Evolutionary conservation across 75 land plant species (phyloP).

Genomic region (Cupressus sempervirens): DNA sequence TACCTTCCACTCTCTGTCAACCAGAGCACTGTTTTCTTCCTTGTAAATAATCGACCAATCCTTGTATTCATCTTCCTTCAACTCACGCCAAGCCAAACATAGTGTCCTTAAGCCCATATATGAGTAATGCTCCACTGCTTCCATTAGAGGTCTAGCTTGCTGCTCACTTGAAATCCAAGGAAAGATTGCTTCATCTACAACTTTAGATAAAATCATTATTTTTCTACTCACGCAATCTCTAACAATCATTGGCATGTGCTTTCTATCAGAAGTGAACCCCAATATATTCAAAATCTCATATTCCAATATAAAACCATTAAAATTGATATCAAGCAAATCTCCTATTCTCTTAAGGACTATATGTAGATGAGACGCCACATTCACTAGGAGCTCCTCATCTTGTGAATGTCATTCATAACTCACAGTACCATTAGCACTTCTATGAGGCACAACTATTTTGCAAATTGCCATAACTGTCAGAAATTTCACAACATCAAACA

Average conservation of each 20-base stretch:
- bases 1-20: constrained; percentile 98
- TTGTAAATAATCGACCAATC: constrained; percentile 91
- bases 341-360: constrained; percentile 67
- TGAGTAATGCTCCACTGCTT: constrained; percentile 87
- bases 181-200: constrained; percentile 93
- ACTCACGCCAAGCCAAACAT: constrained; percentile 87
- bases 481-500: constrained; percentile 67
- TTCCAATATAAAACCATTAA: constrained; percentile 47
- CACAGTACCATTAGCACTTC: constrained; percentile 68
- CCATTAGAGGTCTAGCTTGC: constrained; percentile 58
- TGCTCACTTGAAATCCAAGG: constrained; percentile 62
- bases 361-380: constrained; percentile 78
- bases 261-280: constrained; percentile 97
- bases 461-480: constrained; percentile 88
- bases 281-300: constrained; percentile 82
- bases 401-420: constrained; percentile 92
- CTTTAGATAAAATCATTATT: constrained; percentile 79
- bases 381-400: constrained; percentile 97
- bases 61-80: constrained; percentile 76
- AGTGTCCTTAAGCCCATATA: constrained; percentile 88
- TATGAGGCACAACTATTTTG: constrained; percentile 86
- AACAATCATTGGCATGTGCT: constrained; percentile 94
- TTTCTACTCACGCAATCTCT: constrained; percentile 64
- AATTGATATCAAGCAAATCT: constrained; percentile 57
- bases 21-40: constrained; percentile 75